Conservation (phyloP, 176 grass and related monocot genomes). For the Leersia perrieri region DNA sequence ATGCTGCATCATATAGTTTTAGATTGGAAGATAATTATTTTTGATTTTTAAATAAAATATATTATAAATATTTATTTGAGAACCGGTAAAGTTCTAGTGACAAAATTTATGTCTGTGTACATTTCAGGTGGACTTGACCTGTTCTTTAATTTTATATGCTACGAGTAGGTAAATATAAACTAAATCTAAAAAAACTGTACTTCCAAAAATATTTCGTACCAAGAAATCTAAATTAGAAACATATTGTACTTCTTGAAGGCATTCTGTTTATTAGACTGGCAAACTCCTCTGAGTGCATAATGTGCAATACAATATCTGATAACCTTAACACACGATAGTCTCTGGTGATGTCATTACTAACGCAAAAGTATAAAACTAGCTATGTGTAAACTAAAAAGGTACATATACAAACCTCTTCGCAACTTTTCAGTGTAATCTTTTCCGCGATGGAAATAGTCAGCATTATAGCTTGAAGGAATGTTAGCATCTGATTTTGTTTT, state of each 20-base stretch:
- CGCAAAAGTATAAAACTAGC: background rate
- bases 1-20: background rate
- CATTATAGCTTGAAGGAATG: conserved; percentile 93
- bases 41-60: background rate
- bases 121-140: background rate
- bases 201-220: background rate
- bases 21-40: background rate
- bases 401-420: conserved; percentile 67
- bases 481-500: conserved; percentile 86
- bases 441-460: conserved; percentile 89
- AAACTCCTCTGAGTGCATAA: background rate
- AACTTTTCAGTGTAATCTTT: conserved; percentile 91
- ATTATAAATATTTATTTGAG: background rate
- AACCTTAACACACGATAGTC: background rate
- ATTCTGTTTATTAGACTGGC: background rate
- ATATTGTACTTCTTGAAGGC: background rate
- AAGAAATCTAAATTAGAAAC: background rate
- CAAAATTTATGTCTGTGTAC: background rate
- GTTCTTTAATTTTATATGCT: background rate
- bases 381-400: background rate
- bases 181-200: background rate
- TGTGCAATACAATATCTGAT: background rate
- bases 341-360: background rate
- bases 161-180: background rate
- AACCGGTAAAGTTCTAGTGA: background rate